Conservation (phyloP, 2,329 filamentous ascomycete species). For the Apiospora phragmitis region DNA sequence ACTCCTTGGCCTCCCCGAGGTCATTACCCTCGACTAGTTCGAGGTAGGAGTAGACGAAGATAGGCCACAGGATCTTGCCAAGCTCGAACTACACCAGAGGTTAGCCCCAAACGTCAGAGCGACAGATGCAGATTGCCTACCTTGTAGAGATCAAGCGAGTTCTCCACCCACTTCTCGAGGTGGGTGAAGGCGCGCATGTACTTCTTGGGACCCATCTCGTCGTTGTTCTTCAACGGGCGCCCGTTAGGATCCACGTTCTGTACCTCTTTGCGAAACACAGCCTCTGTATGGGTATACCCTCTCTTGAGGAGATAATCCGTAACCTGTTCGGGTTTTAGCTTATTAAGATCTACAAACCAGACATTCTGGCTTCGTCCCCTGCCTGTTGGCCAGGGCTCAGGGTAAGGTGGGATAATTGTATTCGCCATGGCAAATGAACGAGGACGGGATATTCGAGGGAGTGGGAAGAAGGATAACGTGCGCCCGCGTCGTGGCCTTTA, state of each 20-base stretch:
- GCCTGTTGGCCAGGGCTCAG: neutral
- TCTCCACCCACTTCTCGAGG: conserved; percentile 82
- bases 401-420: neutral
- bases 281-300: conserved; percentile 89
- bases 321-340: conserved; percentile 47
- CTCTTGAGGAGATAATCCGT: conserved; percentile 96
- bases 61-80: conserved; percentile 83
- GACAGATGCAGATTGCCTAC: conserved; percentile 39
- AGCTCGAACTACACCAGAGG: conserved; percentile 70
- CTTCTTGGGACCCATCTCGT: conserved; percentile 73
- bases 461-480: neutral
- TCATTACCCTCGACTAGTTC: conserved; percentile 74
- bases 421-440: neutral
- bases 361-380: neutral
- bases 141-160: conserved; percentile 93
- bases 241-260: conserved; percentile 80
- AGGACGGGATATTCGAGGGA: neutral
- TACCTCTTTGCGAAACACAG: conserved; percentile 88
- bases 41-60: conserved; percentile 92
- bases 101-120: conserved; percentile 18
- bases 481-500: neutral
- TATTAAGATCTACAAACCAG: conserved; percentile 14
- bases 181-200: conserved; percentile 75
- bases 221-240: conserved; percentile 66
- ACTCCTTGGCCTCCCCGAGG: conserved; percentile 69